Evolutionary conservation across 208 protist species (phyloP).

Genomic region (Trypanosomatidae sp.): DNA sequence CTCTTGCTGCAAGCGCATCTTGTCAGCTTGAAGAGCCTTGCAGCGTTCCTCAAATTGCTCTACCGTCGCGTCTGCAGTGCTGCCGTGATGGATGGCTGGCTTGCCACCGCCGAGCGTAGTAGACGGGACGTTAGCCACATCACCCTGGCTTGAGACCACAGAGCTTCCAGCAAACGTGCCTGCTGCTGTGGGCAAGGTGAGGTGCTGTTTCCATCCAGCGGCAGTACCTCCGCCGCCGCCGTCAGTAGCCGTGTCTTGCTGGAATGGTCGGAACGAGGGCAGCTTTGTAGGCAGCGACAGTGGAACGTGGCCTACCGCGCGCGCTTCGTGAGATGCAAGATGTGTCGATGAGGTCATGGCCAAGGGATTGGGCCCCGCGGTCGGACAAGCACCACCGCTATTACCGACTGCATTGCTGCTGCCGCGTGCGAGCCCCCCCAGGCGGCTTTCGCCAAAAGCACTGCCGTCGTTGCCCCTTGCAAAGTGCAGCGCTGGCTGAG

Average conservation of each 20-base stretch:
- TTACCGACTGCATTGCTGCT: not conserved
- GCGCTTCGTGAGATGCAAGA: not conserved
- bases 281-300: slow-evolving; percentile 26
- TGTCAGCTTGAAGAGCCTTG: slow-evolving; percentile 17
- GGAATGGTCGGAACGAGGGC: slow-evolving; percentile 14
- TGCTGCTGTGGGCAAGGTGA: not conserved
- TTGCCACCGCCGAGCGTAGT: not conserved
- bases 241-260: not conserved
- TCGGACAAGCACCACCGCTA: not conserved
- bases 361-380: not conserved
- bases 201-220: not conserved
- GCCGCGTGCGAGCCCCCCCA: not conserved
- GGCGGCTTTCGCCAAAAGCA: not conserved
- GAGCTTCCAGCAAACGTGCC: not conserved
- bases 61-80: not conserved
- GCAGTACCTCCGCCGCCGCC: not conserved
- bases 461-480: not conserved
- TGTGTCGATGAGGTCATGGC: slow-evolving; percentile 3
- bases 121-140: not conserved
- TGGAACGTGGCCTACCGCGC: not conserved
- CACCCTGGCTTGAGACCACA: not conserved
- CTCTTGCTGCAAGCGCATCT: slow-evolving; percentile 26
- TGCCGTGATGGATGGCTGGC: not conserved
- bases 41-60: slow-evolving; percentile 15
- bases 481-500: not conserved